Conservation (phyloP, 1,284 basidiomycete species). For the Pascua sp. region DNA sequence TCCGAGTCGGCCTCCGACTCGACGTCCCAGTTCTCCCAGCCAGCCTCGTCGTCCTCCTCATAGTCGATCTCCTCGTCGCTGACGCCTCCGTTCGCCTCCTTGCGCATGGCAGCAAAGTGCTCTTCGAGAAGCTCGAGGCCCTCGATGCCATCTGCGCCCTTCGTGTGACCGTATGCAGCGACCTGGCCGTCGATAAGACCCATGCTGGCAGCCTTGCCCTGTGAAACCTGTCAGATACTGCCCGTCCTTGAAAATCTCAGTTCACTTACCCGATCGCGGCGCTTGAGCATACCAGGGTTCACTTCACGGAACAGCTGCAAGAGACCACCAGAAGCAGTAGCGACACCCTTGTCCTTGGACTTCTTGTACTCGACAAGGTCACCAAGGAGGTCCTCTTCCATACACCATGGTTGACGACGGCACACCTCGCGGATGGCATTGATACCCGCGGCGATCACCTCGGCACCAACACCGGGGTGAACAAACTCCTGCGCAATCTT, state of each 20-base stretch:
- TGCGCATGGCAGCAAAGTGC: constrained; percentile 67
- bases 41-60: constrained; percentile 62
- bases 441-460: constrained; percentile 92
- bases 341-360: constrained; percentile 90
- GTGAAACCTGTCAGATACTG: neutral
- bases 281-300: constrained; percentile 88
- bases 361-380: constrained; percentile 94
- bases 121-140: constrained; percentile 88
- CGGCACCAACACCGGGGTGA: constrained; percentile 91
- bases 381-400: constrained; percentile 82
- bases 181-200: constrained; percentile 63
- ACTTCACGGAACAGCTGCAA: constrained; percentile 93
- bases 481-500: constrained; percentile 96
- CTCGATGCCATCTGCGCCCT: constrained; percentile 75
- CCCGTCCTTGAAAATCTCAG: constrained; percentile 14
- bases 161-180: constrained; percentile 74
- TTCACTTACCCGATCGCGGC: constrained; percentile 69
- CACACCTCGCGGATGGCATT: constrained; percentile 94
- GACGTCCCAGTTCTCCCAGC: constrained; percentile 89
- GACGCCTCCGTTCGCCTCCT: constrained; percentile 59
- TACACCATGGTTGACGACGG: constrained; percentile 88
- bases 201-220: constrained; percentile 84
- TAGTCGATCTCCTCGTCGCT: constrained; percentile 51
- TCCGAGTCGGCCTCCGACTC: constrained; percentile 66
- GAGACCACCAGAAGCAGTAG: constrained; percentile 79